phyloP scores from a whole-genome alignment of 352 stramenopile genomes.

The Phytopythium helicoides region DNA sequence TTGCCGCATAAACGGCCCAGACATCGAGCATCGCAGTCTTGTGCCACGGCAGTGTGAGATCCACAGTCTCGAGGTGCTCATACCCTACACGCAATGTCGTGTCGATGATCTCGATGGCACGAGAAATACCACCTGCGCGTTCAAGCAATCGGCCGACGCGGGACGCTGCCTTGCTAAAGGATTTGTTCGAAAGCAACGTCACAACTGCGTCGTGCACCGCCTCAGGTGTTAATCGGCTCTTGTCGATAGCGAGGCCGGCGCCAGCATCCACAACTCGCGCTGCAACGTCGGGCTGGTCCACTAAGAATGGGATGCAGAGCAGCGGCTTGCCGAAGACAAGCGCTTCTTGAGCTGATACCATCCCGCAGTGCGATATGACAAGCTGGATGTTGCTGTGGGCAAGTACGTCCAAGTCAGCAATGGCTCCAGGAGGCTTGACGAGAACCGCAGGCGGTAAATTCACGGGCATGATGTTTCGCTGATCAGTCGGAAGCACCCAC shows the following conservation, averaged over 20 bases:
- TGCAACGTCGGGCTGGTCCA: slow-evolving; percentile 84
- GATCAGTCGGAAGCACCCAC: slow-evolving; percentile 75
- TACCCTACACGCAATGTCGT: slow-evolving; percentile 53
- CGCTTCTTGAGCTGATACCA: slow-evolving; percentile 80
- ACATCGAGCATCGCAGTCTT: slow-evolving; percentile 78
- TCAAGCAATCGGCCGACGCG: slow-evolving; percentile 55
- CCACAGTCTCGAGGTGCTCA: slow-evolving; percentile 63
- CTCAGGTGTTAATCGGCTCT: slow-evolving; percentile 55
- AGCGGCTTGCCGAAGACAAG: slow-evolving; percentile 77
- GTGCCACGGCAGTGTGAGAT: slow-evolving; percentile 71
- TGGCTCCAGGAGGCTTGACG: slow-evolving; percentile 52
- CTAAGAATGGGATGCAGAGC: slow-evolving; percentile 87
- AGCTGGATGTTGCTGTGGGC: slow-evolving; percentile 53
- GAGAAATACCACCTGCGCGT: slow-evolving; percentile 56
- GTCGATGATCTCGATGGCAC: slow-evolving; percentile 70
- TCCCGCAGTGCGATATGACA: slow-evolving; percentile 88
- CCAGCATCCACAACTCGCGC: slow-evolving; percentile 74
- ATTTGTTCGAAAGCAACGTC: slow-evolving; percentile 45
- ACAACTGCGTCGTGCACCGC: slow-evolving; percentile 53
- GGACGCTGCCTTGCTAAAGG: slow-evolving; percentile 39
- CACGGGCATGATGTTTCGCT: slow-evolving; percentile 55
- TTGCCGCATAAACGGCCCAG: slow-evolving; percentile 67
- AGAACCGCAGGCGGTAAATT: slow-evolving; percentile 56
- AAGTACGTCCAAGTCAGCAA: slow-evolving; percentile 69
- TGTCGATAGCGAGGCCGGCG: slow-evolving; percentile 67